Evolutionary conservation across 208 protist species (phyloP), one percentile per base, ranked within the genome.

Genomic region (Naegleria lovaniensis): DNA sequence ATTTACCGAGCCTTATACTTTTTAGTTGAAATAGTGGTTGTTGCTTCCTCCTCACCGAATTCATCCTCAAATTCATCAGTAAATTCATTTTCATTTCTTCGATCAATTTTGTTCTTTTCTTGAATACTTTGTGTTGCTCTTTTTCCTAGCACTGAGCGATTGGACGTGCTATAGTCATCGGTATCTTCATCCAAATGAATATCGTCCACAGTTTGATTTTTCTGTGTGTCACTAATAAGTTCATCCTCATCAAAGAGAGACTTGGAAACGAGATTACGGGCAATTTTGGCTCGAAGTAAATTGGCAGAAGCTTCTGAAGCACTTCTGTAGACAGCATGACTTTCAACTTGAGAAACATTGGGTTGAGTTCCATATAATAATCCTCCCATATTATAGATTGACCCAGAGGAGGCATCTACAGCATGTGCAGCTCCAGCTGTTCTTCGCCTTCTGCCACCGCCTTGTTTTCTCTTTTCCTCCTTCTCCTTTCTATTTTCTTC

Each of bases 401-500:
- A 67, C 13, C 13, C 5, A 19, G 16, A 48, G 48, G 11, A 48
- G 33, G 16, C 19, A 87, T 52, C 25, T 33, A 40, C 9, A n/a
- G 7, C 7, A 58, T n/a, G 7, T 38, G 39, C 25, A 39, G 51
- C 41, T 25, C 59, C 4, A 41, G 11, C 39, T 25, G 16, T 89
- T 48, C 22, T 86, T 86, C 40, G 41, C 11, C 33, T 51, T 51
- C 39, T 86, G 4, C 22, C 22, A 79, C 67, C 67, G 36, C 67
- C 67, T 79, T n/a, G 19, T 51, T 4, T n/a, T 51, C 7, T 0
- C 22, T 29, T 41, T 2, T 86, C 83, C 6, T 86, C 83, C 16
- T 51, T 86, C 39, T 89, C 85, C 39, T 67, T 38, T 40, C 29
- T 36, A 55, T 89, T 89, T 89, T 40, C 5, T 67, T 89, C 85